A percentile compares a stretch with the other conserved stretches of the same genome.
Conservation (phyloP, 768 basidiomycete species). For the Gautieria morchelliformis region DNA sequence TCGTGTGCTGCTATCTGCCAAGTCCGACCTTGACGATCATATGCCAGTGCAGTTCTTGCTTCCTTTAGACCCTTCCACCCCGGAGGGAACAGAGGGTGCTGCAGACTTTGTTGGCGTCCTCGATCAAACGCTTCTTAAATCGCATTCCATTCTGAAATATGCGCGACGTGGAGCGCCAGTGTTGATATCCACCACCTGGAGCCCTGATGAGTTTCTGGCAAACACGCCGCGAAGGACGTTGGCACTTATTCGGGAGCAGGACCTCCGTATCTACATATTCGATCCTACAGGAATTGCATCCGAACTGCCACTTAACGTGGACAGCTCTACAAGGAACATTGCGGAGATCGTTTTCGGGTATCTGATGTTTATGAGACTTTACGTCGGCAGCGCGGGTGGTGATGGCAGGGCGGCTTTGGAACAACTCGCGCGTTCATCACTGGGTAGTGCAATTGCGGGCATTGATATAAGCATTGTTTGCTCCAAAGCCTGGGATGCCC, state of each 20-base stretch:
- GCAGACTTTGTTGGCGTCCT: constrained; percentile 69
- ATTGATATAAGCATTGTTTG: constrained; percentile 44
- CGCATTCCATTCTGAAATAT: constrained; percentile 60
- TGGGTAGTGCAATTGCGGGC: constrained; percentile 38
- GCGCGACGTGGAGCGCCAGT: constrained; percentile 61
- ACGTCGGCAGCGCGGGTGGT: constrained; percentile 57
- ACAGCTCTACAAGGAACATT: constrained; percentile 13
- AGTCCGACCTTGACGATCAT: constrained; percentile 25
- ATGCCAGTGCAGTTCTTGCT: constrained; percentile 48
- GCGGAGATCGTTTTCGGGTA: constrained; percentile 53
- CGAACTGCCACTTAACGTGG: constrained; percentile 24
- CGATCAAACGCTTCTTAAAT: constrained; percentile 69
- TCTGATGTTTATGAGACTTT: constrained; percentile 79
- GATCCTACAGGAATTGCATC: constrained; percentile 47
- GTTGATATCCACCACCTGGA: constrained; percentile 70
- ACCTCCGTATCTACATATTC: constrained; percentile 49
- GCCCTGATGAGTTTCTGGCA: constrained; percentile 56
- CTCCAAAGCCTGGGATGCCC: constrained; percentile 52
- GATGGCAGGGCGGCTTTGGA: constrained; percentile 35
- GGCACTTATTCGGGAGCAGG: constrained; percentile 37
- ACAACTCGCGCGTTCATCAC: constrained; percentile 38
- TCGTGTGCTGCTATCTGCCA: constrained; percentile 55
- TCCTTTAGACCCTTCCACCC: constrained; percentile 33
- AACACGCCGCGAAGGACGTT: constrained; percentile 50
- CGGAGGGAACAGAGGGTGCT: constrained; percentile 28